Evolutionary conservation across 257 asterid genomes (phyloP), one percentile per base, ranked within the genome.

Genomic region (Ilex aquifolium): DNA sequence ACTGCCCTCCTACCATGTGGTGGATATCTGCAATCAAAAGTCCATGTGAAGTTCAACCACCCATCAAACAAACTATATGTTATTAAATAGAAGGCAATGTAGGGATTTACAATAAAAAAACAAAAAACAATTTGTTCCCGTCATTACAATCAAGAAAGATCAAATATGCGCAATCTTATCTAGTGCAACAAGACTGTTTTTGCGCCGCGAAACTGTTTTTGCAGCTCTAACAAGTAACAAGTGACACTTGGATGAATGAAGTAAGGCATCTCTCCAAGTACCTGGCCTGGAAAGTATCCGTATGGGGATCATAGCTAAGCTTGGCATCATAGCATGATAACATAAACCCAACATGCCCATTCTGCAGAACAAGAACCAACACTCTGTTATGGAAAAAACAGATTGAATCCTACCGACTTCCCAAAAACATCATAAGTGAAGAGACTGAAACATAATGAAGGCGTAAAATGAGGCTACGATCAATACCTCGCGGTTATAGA

Each of bases 401-500:
- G 4, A 49, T 6, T 49, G 17, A 11, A n/a, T 15, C 10, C 17
- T 49, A 3, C 10, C 2, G 54, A 11, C 11, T 49, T 49, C 54
- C 15, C 6, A 53, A 61, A 65, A 17, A 13, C 15, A 61, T 60
- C 30, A 27, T 58, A 60, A 10, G 32, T 32, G 48, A 69, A 62
- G 29, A 71, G 69, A 27, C 29, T 10, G 32, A 65, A 31, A 50
- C 13, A 30, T 15, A 3, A 49, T 11, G 2, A 12, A 49, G 16
- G 16, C 54, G 54, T 7, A 49, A 49, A 6, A 49, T 49, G 54
- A 1, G 14, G 14, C 16, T 49, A 4, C 0, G 10, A 12, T 6
- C 32, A 16, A 42, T 66, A 89, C 97, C 95, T 90, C 96, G 2
- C 96, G 90, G 59, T 91, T 91, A 49, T 85, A 91, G 53, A 91